Evolutionary conservation across 805 yeast species (phyloP), one percentile per base, ranked within the genome.

Genomic region (Saccharomycopsis amapae): DNA sequence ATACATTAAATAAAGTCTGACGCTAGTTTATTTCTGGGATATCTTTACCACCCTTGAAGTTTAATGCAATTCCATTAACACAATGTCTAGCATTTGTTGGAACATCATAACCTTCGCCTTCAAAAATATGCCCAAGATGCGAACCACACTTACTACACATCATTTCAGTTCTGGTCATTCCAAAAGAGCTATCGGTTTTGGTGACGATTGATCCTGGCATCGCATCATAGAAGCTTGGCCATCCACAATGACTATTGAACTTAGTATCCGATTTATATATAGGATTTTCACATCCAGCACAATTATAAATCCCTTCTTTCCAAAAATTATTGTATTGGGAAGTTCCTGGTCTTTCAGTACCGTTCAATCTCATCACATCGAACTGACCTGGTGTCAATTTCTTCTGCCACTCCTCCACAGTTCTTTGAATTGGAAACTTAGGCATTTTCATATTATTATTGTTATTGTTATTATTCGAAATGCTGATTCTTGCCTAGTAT

Each of bases 181-280:
- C 97, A 41, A 66, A 64, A 5, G 81, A 62, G 0, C 47, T 56
- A 62, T 93, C 98, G 17, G 67, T 71, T 48, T 73, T 64, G 10
- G 81, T 69, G 18, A 63, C 71, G 33, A 93, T 72, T 4, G 95
- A 72, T 0, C 88, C 89, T 0, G 95, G 94, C 33, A 85, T 67
- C 1, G 95, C 96, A 48, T 86, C 83, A 62, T 81, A 90, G 63
- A 93, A 93, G 0, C 96, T 89, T 1, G 98, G 98, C 98, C 98
- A 93, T 2, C 98, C 98, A 63, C 98, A 93, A 44, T 87, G 87
- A 10, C 95, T 78, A 48, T 82, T 80, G 57, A 93, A 93, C 62
- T 93, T 90, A 3, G 96, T 75, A 26, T 72, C 67, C 24, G 95
- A 79, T 50, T 73, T 73, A 63, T 93, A 93, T 25, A 93, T 65